These are phyloP conservation scores for Corylus heterophylla DNA, from an alignment of 306 rosid species.

Conservation along the genomic window DNA sequence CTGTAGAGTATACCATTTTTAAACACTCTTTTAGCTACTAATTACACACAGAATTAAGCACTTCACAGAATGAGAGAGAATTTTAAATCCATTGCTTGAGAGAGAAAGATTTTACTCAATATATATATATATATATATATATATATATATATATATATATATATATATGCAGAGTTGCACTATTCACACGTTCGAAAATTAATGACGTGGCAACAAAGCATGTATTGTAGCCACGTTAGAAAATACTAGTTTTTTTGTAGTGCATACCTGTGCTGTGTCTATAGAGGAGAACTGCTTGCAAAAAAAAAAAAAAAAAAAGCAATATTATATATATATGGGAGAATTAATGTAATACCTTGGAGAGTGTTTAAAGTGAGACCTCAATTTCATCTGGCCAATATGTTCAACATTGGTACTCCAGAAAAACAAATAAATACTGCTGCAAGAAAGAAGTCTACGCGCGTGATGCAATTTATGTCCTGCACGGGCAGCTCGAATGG, in stretches of 20 bases:
- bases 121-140: too few species aligned
- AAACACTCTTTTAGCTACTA: background rate
- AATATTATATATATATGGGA: background rate
- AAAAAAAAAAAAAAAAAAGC: background rate
- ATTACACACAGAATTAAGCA: background rate
- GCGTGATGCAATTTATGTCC: too few species aligned
- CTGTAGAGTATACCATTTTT: background rate
- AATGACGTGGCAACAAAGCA: too few species aligned
- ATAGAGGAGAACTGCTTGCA: background rate
- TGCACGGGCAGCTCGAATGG: too few species aligned
- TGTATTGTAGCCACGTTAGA: too few species aligned
- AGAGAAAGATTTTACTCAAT: background rate
- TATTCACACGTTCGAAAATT: too few species aligned
- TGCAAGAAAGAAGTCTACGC: background rate
- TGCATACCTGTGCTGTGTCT: background rate
- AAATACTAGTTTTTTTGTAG: too few species aligned
- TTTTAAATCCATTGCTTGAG: background rate
- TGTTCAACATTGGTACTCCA: too few species aligned
- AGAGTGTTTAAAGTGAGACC: background rate
- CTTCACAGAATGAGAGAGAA: background rate
- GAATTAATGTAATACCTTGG: too few species aligned
- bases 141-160: too few species aligned
- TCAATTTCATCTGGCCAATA: background rate
- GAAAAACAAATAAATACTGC: background rate
- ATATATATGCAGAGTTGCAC: background rate